Conservation (phyloP, 148 eudicot genomes). For the Nyssa sinensis region DNA sequence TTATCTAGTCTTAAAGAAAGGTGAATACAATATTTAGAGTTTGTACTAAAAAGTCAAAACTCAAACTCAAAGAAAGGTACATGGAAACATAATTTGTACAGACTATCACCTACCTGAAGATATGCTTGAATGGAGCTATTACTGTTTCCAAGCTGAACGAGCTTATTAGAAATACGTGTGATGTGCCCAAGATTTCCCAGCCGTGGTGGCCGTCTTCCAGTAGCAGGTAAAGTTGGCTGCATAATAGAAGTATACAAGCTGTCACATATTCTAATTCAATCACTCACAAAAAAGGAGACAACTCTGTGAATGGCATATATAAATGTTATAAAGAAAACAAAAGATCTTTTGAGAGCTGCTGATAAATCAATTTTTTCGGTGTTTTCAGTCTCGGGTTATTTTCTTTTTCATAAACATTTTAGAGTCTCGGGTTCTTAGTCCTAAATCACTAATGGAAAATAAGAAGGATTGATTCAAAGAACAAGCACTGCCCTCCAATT, state of each 20-base stretch:
- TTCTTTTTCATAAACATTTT: no score
- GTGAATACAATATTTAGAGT: no score
- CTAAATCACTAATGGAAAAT: background rate
- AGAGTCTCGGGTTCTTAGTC: no score
- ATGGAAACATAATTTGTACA: background rate
- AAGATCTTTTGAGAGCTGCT: background rate
- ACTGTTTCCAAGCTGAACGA: conserved; percentile 66
- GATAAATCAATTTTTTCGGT: background rate
- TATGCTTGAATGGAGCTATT: conserved; percentile 54
- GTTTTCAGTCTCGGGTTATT: background rate
- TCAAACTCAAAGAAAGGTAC: no score
- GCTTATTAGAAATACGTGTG: conserved; percentile 84
- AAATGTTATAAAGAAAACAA: conserved; percentile 5
- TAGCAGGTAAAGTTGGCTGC: conserved; percentile 80
- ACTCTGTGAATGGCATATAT: no score
- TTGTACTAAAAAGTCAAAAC: background rate
- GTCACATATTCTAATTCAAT: background rate
- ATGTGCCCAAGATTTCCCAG: conserved; percentile 85
- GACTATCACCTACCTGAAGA: conserved; percentile 60
- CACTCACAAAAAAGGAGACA: background rate
- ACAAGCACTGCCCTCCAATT: background rate
- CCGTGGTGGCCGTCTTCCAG: conserved; percentile 65
- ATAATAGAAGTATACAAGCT: conserved; percentile 17
- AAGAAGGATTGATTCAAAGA: background rate
- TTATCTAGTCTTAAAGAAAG: no score